Evolutionary conservation across 2,329 filamentous ascomycete genomes (phyloP).

Genomic region (Ophiostoma populinum): DNA sequence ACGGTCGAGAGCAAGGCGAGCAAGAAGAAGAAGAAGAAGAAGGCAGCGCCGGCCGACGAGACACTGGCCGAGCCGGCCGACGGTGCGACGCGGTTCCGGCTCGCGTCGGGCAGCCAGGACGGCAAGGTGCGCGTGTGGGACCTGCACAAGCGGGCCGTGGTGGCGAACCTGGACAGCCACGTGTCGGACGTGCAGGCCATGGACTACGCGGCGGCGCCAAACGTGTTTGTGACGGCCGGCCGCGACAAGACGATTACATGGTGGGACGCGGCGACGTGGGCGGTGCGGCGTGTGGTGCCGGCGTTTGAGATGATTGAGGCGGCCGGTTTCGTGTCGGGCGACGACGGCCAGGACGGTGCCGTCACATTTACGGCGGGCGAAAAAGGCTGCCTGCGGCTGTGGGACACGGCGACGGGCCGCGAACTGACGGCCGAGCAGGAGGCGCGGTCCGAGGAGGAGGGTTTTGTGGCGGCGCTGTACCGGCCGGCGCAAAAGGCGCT

Average conservation of each 20-base stretch:
- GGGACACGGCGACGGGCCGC: slow-evolving; percentile 58
- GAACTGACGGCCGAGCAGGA: slow-evolving; percentile 65
- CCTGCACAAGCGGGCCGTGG: slow-evolving; percentile 61
- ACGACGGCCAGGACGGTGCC: slow-evolving; percentile 9
- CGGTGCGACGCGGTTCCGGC: slow-evolving; percentile 38
- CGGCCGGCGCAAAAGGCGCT: slow-evolving; percentile 49
- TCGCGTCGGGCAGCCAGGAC: slow-evolving; percentile 87
- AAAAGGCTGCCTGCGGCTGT: slow-evolving; percentile 66
- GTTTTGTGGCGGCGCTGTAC: slow-evolving; percentile 57
- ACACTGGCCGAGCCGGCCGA: slow-evolving; percentile 22
- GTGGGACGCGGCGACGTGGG: slow-evolving; percentile 82
- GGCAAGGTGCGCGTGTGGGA: slow-evolving; percentile 88
- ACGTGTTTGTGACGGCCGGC: slow-evolving; percentile 65
- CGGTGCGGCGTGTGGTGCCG: slow-evolving; percentile 60
- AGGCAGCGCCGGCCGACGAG: slow-evolving; percentile 13
- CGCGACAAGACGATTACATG: slow-evolving; percentile 88
- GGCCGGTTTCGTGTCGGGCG: slow-evolving; percentile 52
- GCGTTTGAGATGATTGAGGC: slow-evolving; percentile 74
- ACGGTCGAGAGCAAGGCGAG: slow-evolving; percentile 19
- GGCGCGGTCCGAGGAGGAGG: slow-evolving; percentile 40
- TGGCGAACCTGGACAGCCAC: slow-evolving; percentile 73
- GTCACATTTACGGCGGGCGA: slow-evolving; percentile 74
- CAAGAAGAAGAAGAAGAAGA: slow-evolving; percentile 21
- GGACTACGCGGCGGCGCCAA: slow-evolving; percentile 60
- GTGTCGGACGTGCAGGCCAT: slow-evolving; percentile 85